Evolutionary conservation across 2,329 filamentous ascomycete genomes (phyloP).

Genomic region (Diaporthe vexans): DNA sequence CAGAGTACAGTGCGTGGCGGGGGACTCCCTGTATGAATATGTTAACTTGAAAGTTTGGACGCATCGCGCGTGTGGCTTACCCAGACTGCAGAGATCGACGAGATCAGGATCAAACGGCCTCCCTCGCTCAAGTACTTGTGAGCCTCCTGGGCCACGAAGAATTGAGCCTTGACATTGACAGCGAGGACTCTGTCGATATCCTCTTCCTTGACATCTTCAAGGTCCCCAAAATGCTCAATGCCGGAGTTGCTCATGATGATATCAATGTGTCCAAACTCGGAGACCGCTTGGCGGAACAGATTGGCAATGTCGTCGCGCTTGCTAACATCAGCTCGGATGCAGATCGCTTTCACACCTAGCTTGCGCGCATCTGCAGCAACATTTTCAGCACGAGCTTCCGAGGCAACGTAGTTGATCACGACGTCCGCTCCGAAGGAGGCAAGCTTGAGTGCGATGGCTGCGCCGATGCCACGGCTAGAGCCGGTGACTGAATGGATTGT

Average conservation of each 20-base stretch:
- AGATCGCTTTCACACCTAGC: slow-evolving; percentile 35
- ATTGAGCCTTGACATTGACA: slow-evolving; percentile 44
- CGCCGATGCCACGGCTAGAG: slow-evolving; percentile 33
- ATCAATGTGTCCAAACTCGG: slow-evolving; percentile 46
- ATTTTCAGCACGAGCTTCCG: slow-evolving; percentile 3
- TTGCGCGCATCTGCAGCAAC: slow-evolving; percentile 40
- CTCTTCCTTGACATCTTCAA: slow-evolving; percentile 39
- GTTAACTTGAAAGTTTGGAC: too few relatives aligned
- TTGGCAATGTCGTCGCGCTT: slow-evolving; percentile 45
- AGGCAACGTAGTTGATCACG: slow-evolving; percentile 30
- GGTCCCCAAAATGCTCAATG: slow-evolving; percentile 41
- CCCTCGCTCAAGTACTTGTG: slow-evolving; percentile 43
- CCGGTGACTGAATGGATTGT: slow-evolving; percentile 23
- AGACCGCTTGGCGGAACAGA: slow-evolving; percentile 45
- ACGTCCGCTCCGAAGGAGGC: slow-evolving; percentile 22
- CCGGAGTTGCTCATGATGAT: slow-evolving; percentile 49
- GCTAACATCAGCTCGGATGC: slow-evolving; percentile 47
- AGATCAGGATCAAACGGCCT: slow-evolving; percentile 42
- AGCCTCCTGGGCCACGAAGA: slow-evolving; percentile 38
- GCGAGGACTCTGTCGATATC: slow-evolving; percentile 40
- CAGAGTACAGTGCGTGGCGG: slow-evolving; percentile 30
- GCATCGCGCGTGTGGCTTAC: slow-evolving; percentile 36
- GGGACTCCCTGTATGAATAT: slow-evolving; percentile 6
- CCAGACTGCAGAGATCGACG: slow-evolving; percentile 42
- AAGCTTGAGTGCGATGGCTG: slow-evolving; percentile 34